A percentile compares a stretch with the other conserved stretches of the same genome.
Conservation (phyloP, 129 eudicot species). For the Arctium lappa region DNA sequence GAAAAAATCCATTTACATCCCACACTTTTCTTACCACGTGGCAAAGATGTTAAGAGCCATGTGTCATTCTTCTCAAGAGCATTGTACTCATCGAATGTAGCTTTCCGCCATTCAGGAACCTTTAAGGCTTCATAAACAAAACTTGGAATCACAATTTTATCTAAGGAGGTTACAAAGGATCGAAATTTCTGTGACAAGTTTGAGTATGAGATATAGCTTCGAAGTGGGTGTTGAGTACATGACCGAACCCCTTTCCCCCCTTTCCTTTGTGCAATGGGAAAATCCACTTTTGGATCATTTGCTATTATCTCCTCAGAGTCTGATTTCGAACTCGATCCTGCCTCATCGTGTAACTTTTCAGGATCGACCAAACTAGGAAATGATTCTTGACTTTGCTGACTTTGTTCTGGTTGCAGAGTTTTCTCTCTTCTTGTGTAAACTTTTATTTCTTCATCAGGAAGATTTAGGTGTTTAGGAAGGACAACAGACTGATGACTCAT, state of each 20-base stretch:
- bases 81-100: neutral
- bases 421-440: neutral
- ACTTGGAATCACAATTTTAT: neutral
- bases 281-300: neutral
- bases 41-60: neutral
- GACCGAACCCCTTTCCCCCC: neutral
- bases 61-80: constrained; percentile 2
- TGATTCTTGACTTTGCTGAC: neutral
- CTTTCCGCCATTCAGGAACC: neutral
- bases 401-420: neutral
- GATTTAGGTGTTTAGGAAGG: neutral
- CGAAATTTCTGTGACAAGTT: neutral
- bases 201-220: neutral
- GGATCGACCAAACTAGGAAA: neutral
- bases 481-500: neutral
- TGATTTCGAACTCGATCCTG: neutral
- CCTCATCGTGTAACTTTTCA: neutral
- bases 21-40: neutral
- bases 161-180: neutral
- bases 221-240: neutral
- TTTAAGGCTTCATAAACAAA: neutral
- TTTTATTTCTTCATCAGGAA: neutral
- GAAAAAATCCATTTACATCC: constrained; percentile 4
- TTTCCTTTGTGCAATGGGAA: neutral
- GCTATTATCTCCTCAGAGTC: neutral